phyloP scores from a whole-genome alignment of 495 filamentous ascomycete genomes.

The Daldinia decipiens region DNA sequence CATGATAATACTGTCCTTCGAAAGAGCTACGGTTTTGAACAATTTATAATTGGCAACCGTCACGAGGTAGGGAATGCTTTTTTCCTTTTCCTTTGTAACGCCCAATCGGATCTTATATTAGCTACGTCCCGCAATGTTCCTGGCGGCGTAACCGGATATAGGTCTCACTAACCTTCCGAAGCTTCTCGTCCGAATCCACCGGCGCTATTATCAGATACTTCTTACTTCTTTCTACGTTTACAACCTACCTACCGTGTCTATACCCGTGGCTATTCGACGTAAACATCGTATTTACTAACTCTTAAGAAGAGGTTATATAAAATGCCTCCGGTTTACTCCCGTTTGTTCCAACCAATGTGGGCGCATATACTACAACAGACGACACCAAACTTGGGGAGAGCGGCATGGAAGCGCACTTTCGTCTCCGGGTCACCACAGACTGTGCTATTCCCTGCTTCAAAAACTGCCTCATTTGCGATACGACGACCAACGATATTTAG shows the following conservation, averaged over 20 bases:
- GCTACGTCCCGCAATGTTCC: neutral
- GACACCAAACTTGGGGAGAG: conserved; percentile 34
- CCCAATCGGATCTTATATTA: conserved; percentile 9
- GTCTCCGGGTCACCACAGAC: conserved; percentile 29
- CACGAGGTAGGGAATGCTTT: neutral
- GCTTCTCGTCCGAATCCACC: conserved; percentile 34
- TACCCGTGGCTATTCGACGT: neutral
- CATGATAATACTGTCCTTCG: neutral
- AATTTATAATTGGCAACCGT: conserved; percentile 4
- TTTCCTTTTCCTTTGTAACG: neutral
- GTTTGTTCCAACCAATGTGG: conserved; percentile 34
- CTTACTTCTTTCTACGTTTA: conserved; percentile 1
- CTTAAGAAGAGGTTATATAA: conserved; percentile 1
- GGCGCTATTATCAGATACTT: conserved; percentile 17
- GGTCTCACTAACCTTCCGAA: conserved; percentile 33
- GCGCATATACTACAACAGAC: conserved; percentile 29
- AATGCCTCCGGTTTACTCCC: conserved; percentile 41
- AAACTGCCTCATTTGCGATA: neutral
- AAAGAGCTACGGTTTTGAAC: neutral
- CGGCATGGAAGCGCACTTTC: conserved; percentile 36
- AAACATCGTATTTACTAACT: neutral
- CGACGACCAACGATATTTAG: conserved; percentile 17
- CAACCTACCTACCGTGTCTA: neutral
- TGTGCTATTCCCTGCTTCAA: neutral
- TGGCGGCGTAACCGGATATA: conserved; percentile 32